Conservation (phyloP, 352 stramenopile species). For the Pythium phragmiticola region DNA sequence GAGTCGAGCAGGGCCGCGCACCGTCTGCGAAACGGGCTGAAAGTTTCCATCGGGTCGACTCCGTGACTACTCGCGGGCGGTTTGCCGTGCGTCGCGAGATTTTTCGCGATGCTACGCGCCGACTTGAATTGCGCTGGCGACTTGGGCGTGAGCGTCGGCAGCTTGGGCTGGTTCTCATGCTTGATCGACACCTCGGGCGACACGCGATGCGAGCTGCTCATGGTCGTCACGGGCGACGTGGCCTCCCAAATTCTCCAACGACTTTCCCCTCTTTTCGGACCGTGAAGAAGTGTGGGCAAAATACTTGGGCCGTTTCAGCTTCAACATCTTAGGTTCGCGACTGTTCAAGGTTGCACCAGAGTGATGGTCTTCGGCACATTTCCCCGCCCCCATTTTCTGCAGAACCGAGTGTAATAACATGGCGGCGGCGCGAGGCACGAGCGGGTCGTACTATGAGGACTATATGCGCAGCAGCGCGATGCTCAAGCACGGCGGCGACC, state of each 20-base stretch:
- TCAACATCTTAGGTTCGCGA: conserved; percentile 13
- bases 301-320: conserved; percentile 1
- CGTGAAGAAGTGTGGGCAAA: background rate
- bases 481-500: conserved; percentile 57
- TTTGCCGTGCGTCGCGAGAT: conserved; percentile 8
- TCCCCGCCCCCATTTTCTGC: background rate
- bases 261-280: too few relatives aligned
- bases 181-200: conserved; percentile 73
- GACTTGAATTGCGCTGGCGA: conserved; percentile 43
- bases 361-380: conserved; percentile 20
- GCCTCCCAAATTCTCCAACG: background rate
- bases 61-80: conserved; percentile 10
- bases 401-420: background rate
- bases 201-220: conserved; percentile 53
- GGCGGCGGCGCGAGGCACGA: conserved; percentile 20
- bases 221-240: background rate
- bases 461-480: conserved; percentile 79
- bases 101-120: conserved; percentile 30
- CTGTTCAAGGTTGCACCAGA: conserved; percentile 6
- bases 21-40: conserved; percentile 38
- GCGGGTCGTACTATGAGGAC: conserved; percentile 80
- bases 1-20: conserved; percentile 66
- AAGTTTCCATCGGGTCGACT: conserved; percentile 39
- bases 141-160: conserved; percentile 56
- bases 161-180: conserved; percentile 43